A percentile compares a stretch with the other conserved stretches of the same genome.
phyloP scores from a whole-genome alignment of 306 rosid species.

The Trifolium repens region DNA sequence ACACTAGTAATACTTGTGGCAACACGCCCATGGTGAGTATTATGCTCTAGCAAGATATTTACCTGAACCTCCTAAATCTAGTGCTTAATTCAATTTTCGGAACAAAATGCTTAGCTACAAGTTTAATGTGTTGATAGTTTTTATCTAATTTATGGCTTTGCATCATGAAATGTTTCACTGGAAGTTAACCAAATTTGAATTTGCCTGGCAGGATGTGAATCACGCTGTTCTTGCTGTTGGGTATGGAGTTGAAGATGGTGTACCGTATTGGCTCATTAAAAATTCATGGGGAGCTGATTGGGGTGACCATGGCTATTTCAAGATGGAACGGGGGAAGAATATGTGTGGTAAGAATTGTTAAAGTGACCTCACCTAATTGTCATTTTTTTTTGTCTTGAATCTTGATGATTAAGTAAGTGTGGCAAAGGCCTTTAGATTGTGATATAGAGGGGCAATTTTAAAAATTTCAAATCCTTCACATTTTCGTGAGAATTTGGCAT shows the following conservation, averaged over 20 bases:
- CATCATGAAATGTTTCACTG: conserved; percentile 1
- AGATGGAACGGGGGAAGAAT: conserved; percentile 95
- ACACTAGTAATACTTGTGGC: conserved; percentile 77
- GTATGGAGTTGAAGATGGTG: conserved; percentile 76
- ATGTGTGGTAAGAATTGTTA: conserved; percentile 74
- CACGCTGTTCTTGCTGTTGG: conserved; percentile 98
- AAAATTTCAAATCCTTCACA: neutral
- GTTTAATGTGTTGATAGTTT: conserved; percentile 9
- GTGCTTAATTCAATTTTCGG: neutral
- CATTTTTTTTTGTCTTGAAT: neutral
- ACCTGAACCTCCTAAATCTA: no score
- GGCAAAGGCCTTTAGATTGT: conserved; percentile 29
- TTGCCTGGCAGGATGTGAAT: conserved; percentile 86
- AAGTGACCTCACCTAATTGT: conserved; percentile 8
- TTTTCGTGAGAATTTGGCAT: neutral
- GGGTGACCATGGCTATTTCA: conserved; percentile 96
- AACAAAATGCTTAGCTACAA: conserved; percentile 18
- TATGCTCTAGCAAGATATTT: neutral
- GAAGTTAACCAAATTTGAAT: conserved; percentile 30
- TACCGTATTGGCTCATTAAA: conserved; percentile 87
- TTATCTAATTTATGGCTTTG: neutral
- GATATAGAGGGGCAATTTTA: neutral
- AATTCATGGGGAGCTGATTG: conserved; percentile 88
- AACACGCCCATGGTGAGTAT: conserved; percentile 65
- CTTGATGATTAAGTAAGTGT: neutral